These are phyloP conservation scores for Daldinia grandis DNA, from an alignment of 495 filamentous ascomycete species.

Conservation along the genomic window DNA sequence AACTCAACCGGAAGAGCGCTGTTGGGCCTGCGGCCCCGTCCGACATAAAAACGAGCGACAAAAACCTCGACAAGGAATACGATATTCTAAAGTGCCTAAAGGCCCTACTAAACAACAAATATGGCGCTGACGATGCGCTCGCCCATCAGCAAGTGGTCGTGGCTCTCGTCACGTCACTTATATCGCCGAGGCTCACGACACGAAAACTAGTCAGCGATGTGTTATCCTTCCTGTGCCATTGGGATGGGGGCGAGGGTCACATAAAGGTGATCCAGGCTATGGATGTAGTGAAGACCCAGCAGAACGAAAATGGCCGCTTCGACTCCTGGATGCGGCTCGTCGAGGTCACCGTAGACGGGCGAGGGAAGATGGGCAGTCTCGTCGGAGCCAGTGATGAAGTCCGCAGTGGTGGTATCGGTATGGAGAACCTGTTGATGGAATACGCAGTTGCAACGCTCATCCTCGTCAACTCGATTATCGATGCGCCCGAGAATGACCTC, in stretches of 20 bases:
- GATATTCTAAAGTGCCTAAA: constrained; percentile 98
- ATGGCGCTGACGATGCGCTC: constrained; percentile 96
- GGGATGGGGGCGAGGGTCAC: constrained; percentile 94
- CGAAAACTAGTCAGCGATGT: constrained; percentile 96
- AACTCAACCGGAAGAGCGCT: constrained; percentile 88
- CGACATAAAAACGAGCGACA: constrained; percentile 71
- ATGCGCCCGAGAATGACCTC: constrained; percentile 87
- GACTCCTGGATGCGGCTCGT: constrained; percentile 99
- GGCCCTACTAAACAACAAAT: constrained; percentile 98
- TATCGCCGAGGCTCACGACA: constrained; percentile 89
- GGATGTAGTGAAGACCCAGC: constrained; percentile 87
- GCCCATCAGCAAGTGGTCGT: constrained; percentile 87
- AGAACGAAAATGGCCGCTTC: constrained; percentile 94
- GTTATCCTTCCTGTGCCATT: constrained; percentile 95
- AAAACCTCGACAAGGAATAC: constrained; percentile 93
- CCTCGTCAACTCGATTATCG: constrained; percentile 95
- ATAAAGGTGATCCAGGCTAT: constrained; percentile 91
- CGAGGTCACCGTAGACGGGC: constrained; percentile 95
- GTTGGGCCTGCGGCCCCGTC: constrained; percentile 75
- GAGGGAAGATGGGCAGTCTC: constrained; percentile 97
- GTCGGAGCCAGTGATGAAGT: constrained; percentile 98
- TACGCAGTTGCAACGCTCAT: constrained; percentile 96
- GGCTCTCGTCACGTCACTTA: constrained; percentile 84
- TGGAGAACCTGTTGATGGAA: constrained; percentile 99
- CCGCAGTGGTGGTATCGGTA: constrained; percentile 94